Conservation (phyloP, 139 green algal genomes). For the Coccomyxa sp. region DNA sequence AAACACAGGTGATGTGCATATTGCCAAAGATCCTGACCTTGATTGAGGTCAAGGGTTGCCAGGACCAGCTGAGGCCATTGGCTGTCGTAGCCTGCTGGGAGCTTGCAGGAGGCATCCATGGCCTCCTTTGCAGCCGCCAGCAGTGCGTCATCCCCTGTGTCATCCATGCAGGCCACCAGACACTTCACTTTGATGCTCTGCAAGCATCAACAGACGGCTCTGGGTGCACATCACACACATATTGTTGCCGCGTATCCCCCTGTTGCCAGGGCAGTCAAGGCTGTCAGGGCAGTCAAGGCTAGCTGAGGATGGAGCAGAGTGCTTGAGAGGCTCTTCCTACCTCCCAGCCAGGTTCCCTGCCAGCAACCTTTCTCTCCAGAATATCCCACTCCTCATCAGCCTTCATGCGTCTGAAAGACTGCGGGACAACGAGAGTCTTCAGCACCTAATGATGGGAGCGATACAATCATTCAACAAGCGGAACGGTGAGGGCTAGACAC, state of each 20-base stretch:
- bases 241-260: background rate
- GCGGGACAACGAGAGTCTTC: background rate
- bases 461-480: background rate
- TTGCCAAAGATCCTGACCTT: no score
- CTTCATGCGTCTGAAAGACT: conserved; percentile 75
- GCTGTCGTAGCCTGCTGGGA: conserved; percentile 40
- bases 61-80: conserved; percentile 41
- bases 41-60: conserved; percentile 73
- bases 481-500: background rate
- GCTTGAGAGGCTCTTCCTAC: background rate
- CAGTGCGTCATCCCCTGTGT: conserved; percentile 3
- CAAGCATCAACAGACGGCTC: background rate
- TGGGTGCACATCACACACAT: background rate
- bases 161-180: conserved; percentile 42
- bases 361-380: conserved; percentile 53
- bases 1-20: no score
- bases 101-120: conserved; percentile 50
- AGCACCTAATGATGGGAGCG: background rate
- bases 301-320: no score
- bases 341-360: conserved; percentile 42
- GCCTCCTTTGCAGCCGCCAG: conserved; percentile 12
- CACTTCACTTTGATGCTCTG: conserved; percentile 37
- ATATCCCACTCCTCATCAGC: conserved; percentile 63
- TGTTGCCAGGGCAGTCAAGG: background rate
- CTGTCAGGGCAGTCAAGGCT: no score